Base-by-base conservation (phyloP, 805 yeast species). In the Schwanniomyces occidentalis region DNA sequence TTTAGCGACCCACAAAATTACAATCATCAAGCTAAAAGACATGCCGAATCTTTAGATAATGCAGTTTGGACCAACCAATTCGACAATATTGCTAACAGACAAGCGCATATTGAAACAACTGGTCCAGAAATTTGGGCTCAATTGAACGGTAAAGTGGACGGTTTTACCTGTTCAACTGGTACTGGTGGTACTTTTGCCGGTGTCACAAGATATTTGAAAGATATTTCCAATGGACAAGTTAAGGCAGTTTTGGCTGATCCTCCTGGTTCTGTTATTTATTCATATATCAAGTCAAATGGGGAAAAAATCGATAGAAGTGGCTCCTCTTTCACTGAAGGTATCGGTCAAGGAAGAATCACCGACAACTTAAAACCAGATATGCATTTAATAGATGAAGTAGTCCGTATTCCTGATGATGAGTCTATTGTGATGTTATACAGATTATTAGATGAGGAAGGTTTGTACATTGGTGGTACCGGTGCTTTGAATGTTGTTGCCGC, bases 51-150 rank as follows among this genome's bases (percentile, higher is more conserved):
- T 24, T 59, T 83, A 36, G 76, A 72, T 0, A 87, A 87, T 56
- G 93, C 95, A 0, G 89, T 85, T 12, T 88, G 96, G 95, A 88
- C 96, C 13, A 82, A 88, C 58, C 96, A 88, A 56, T 88, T 88
- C 56, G 96, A 88, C 58, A 88, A 88, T 58, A 53, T 71, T n/a
- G 93, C 91, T 42, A 88, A 88, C 63, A 74, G 95, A 53, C 86
- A 82, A 57, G 88, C 95, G 1, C 96, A 88, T 54, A 80, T 86
- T 40, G 87, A 84, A 48, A 80, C 91, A 38, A 88, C 96, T 0
- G 96, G 96, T 0, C 96, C 98, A 1, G 99, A 91, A 52, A 88
- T 88, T 48, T 85, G 93, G 89, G 77, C 80, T 8, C 96, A 88
- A 55, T 69, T 88, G 44, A 63, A 80, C 40, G 95, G 93, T 8